phyloP scores from a whole-genome alignment of 2,329 filamentous ascomycete species.

The Colletotrichum falcatum region DNA sequence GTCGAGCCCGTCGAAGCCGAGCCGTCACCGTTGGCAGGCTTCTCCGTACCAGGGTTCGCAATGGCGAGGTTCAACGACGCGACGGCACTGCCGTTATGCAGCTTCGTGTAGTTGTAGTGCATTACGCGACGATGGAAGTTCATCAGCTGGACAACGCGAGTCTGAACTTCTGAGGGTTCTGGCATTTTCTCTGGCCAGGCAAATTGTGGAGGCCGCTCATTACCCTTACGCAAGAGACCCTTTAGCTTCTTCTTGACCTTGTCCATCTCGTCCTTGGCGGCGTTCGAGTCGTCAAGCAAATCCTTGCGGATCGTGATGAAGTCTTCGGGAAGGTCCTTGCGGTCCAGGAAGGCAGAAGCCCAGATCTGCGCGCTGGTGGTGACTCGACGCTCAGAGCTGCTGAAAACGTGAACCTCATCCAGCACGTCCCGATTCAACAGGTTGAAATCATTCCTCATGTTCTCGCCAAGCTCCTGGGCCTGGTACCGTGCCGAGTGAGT shows the following conservation, averaged over 20 bases:
- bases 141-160: constrained; percentile 94
- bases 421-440: constrained; percentile 93
- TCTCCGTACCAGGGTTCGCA: constrained; percentile 63
- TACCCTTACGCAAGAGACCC: constrained; percentile 89
- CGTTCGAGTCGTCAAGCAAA: constrained; percentile 95
- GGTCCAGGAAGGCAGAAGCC: constrained; percentile 87
- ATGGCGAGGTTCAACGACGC: constrained; percentile 71
- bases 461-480: constrained; percentile 92
- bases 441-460: constrained; percentile 94
- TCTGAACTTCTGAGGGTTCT: constrained; percentile 92
- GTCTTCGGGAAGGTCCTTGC: constrained; percentile 86
- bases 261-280: constrained; percentile 99
- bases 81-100: constrained; percentile 73
- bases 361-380: constrained; percentile 98
- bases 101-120: constrained; percentile 89
- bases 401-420: constrained; percentile 94
- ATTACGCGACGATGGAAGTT: constrained; percentile 96
- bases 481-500: constrained; percentile 98
- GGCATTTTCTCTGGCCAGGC: constrained; percentile 98
- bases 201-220: constrained; percentile 92
- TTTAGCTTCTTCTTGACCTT: constrained; percentile 99
- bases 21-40: constrained; percentile 53
- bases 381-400: constrained; percentile 93
- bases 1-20: constrained; percentile 54
- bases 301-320: constrained; percentile 94